These are phyloP conservation scores for Flaveria floridana DNA, from an alignment of 140 eudicot genomes.

Conservation along the genomic window DNA sequence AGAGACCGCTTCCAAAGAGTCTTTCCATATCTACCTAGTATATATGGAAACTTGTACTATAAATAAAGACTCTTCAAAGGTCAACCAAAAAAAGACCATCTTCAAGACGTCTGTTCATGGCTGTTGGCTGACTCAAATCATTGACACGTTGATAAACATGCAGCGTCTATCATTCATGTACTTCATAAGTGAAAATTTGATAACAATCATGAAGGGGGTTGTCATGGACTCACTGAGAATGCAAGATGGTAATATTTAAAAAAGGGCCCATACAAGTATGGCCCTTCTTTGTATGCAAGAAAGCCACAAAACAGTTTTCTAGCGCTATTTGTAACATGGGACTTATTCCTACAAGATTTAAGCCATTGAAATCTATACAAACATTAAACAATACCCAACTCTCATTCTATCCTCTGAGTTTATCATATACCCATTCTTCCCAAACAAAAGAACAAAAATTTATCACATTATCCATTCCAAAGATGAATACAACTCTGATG, in stretches of 20 bases:
- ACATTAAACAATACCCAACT: not conserved
- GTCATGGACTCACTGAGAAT: not conserved
- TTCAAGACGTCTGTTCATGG: conserved; percentile 17
- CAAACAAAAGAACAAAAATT: not conserved
- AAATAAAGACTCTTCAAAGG: not conserved
- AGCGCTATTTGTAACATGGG: not conserved
- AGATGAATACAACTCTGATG: not conserved
- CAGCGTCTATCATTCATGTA: not conserved
- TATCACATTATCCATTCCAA: not conserved
- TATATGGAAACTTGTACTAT: not conserved
- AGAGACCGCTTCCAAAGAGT: too few relatives aligned
- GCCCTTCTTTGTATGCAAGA: not conserved
- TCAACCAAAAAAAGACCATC: conserved; percentile 11
- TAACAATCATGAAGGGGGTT: not conserved
- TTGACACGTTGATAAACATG: conserved; percentile 16
- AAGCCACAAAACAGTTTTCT: not conserved
- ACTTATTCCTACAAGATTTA: not conserved
- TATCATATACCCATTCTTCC: conserved; percentile 11
- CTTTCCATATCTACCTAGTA: not conserved
- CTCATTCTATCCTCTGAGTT: conserved; percentile 6
- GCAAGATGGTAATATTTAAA: too few relatives aligned
- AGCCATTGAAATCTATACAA: not conserved
- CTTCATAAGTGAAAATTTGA: not conserved
- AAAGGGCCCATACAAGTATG: too few relatives aligned
- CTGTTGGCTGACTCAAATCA: conserved; percentile 13